Evolutionary conservation across 2,329 filamentous ascomycete species (phyloP).

Genomic region (Pseudocercospora fuligena): DNA sequence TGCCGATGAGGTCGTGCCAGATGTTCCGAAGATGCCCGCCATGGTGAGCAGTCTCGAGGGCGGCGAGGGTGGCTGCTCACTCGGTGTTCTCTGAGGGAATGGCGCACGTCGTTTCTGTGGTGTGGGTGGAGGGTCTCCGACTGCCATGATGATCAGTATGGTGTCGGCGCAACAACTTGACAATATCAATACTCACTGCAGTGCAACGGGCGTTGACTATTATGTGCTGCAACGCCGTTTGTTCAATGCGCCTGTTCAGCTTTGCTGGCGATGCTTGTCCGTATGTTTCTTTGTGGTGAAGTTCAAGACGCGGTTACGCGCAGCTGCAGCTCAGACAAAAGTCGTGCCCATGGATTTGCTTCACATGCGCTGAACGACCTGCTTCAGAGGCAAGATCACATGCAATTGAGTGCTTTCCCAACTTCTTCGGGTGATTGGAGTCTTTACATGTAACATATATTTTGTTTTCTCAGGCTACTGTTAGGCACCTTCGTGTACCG

Average conservation of each 20-base stretch:
- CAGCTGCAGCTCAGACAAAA: background rate
- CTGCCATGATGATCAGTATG: background rate
- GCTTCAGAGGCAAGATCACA: background rate
- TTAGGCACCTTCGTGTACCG: background rate
- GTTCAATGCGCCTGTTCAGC: background rate
- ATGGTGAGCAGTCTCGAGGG: constrained; percentile 9
- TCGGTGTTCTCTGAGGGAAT: background rate
- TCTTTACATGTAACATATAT: background rate
- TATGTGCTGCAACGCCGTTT: background rate
- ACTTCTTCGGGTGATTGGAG: background rate
- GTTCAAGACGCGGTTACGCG: background rate
- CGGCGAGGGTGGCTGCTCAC: background rate
- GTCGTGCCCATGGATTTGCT: background rate
- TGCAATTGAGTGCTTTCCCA: background rate
- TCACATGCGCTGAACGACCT: background rate
- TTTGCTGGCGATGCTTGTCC: background rate
- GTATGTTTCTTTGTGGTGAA: background rate
- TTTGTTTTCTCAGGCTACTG: background rate
- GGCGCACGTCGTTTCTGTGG: background rate
- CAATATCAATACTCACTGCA: background rate
- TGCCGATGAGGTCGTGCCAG: constrained; percentile 56
- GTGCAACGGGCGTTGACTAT: background rate
- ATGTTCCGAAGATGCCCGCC: constrained; percentile 53
- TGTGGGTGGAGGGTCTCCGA: background rate
- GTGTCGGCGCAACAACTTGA: background rate